phyloP scores from a whole-genome alignment of 805 yeast species.

The Isabelozyma gotoi region DNA sequence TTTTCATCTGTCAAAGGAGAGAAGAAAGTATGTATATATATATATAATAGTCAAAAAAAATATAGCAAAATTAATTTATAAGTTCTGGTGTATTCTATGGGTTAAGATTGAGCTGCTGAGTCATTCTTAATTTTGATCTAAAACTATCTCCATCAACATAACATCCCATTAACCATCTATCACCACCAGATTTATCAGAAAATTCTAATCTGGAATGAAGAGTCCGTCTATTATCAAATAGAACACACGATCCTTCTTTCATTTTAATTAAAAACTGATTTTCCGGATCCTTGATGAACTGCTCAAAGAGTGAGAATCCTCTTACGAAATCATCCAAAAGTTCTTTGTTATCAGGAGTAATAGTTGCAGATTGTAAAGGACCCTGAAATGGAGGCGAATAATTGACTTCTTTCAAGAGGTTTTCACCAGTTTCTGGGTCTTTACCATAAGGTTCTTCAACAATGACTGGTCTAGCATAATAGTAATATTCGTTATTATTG shows the following conservation, averaged over 20 bases:
- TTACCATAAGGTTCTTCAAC: conserved; percentile 46
- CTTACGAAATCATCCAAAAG: conserved; percentile 55
- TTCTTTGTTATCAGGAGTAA: conserved; percentile 29
- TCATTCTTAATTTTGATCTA: conserved; percentile 53
- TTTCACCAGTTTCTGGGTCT: conserved; percentile 16
- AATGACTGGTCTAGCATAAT: conserved; percentile 59
- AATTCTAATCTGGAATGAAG: conserved; percentile 60
- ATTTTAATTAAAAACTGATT: conserved; percentile 57
- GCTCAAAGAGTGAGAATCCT: conserved; percentile 63
- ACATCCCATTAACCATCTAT: conserved; percentile 74
- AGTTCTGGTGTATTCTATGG: not conserved
- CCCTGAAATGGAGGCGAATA: conserved; percentile 86
- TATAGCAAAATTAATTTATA: not conserved
- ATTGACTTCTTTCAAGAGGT: conserved; percentile 48
- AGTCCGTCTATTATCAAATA: conserved; percentile 70
- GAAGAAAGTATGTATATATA: no score
- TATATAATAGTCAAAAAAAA: not conserved
- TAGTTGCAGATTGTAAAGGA: conserved; percentile 63
- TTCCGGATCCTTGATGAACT: conserved; percentile 47
- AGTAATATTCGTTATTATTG: conserved; percentile 61
- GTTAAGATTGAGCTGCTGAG: conserved; percentile 1
- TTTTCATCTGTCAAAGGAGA: no score
- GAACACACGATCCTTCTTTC: conserved; percentile 59
- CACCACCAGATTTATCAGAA: conserved; percentile 45
- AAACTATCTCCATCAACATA: conserved; percentile 72